Conservation (phyloP, 768 basidiomycete genomes). For the Strobilomyces confusus region DNA sequence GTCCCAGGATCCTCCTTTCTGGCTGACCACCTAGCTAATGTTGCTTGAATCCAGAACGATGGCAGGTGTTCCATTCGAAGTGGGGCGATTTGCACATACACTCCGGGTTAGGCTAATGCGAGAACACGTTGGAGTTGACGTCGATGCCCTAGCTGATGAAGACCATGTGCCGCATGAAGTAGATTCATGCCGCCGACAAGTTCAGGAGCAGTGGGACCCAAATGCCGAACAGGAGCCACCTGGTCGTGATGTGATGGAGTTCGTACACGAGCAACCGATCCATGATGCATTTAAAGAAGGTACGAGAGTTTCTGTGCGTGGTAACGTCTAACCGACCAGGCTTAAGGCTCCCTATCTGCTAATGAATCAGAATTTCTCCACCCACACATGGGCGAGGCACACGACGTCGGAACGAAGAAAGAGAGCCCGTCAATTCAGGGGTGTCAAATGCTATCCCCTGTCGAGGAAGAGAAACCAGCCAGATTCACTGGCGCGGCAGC, state of each 20-base stretch:
- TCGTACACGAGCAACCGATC: conserved; percentile 34
- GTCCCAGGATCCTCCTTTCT: conserved; percentile 19
- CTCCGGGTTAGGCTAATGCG: conserved; percentile 92
- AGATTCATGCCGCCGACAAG: conserved; percentile 40
- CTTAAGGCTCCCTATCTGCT: conserved; percentile 27
- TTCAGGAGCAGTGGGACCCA: conserved; percentile 69
- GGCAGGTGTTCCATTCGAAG: conserved; percentile 92
- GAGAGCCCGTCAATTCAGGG: conserved; percentile 39
- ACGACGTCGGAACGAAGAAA: not conserved
- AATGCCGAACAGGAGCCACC: conserved; percentile 60
- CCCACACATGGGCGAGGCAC: conserved; percentile 21
- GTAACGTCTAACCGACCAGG: conserved; percentile 2
- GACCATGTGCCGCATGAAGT: conserved; percentile 57
- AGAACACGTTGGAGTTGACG: conserved; percentile 94
- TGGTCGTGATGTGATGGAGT: conserved; percentile 39
- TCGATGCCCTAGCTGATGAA: conserved; percentile 81
- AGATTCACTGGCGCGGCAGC: conserved; percentile 63
- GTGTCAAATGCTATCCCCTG: conserved; percentile 50
- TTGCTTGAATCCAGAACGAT: conserved; percentile 57
- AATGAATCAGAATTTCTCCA: conserved; percentile 33
- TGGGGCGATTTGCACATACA: conserved; percentile 95
- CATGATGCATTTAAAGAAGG: conserved; percentile 47
- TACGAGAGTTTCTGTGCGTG: conserved; percentile 19
- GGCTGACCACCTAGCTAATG: not conserved
- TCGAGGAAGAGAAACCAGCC: conserved; percentile 45